Percentiles rank a stretch among this genome's conserved stretches.
Conservation (phyloP, 306 rosid species). For the Prosopis cineraria region DNA sequence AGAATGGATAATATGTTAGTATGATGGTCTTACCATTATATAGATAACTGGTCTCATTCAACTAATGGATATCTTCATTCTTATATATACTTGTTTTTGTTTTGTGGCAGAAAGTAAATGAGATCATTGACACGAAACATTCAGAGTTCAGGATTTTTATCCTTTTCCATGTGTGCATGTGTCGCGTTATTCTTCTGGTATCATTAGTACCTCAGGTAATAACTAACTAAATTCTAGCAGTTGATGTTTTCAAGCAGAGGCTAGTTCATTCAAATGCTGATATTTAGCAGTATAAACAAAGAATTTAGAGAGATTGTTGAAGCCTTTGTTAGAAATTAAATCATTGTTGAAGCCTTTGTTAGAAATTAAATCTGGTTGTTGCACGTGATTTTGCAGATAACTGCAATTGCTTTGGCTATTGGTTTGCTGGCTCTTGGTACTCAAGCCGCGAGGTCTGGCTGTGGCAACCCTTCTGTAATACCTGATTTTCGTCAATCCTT, state of each 20-base stretch:
- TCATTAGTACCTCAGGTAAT: slow-evolving; percentile 60
- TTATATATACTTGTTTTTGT: background rate
- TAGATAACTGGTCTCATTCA: background rate
- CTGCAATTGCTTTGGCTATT: slow-evolving; percentile 31
- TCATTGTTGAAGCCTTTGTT: background rate
- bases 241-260: background rate
- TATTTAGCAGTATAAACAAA: background rate
- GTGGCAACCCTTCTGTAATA: slow-evolving; percentile 20
- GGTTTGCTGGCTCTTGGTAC: slow-evolving; percentile 38
- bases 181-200: slow-evolving; percentile 44
- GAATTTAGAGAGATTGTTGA: background rate
- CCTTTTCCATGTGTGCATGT: slow-evolving; percentile 37
- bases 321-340: background rate
- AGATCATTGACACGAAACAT: slow-evolving; percentile 39
- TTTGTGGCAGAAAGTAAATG: slow-evolving; percentile 39
- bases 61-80: background rate
- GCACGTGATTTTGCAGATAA: slow-evolving; percentile 40
- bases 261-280: background rate
- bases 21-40: background rate
- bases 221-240: background rate
- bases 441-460: slow-evolving; percentile 21
- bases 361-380: background rate
- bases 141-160: slow-evolving; percentile 35
- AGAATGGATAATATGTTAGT: background rate
- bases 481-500: slow-evolving; percentile 48